Conservation (phyloP, 192 early-diverging fungal species). For the Backusella luteola region DNA sequence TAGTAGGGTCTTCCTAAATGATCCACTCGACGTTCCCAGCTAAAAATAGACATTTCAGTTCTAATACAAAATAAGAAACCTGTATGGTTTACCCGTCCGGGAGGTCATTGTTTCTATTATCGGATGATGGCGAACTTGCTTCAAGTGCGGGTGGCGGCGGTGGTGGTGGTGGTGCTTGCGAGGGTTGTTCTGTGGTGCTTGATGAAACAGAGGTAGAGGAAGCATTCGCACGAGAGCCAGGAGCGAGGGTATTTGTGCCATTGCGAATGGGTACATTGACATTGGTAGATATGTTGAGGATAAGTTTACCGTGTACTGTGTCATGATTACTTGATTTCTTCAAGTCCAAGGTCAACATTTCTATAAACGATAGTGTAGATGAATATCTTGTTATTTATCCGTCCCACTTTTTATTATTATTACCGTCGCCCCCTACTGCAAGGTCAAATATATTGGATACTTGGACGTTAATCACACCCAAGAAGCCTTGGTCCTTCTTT, state of each 20-base stretch:
- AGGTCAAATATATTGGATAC: slow-evolving; percentile 83
- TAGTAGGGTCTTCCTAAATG: slow-evolving; percentile 93
- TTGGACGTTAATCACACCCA: slow-evolving; percentile 87
- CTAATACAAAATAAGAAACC: slow-evolving; percentile 52
- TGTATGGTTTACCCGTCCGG: slow-evolving; percentile 10
- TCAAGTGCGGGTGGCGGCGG: slow-evolving; percentile 17
- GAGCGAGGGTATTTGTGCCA: slow-evolving; percentile 12
- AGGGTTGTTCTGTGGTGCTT: neutral
- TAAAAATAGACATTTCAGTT: slow-evolving; percentile 56
- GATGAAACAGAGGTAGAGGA: neutral
- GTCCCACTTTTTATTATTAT: neutral
- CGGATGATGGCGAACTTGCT: neutral
- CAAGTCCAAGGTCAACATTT: slow-evolving; percentile 89
- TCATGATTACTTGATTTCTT: slow-evolving; percentile 84
- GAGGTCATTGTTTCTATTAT: slow-evolving; percentile 17
- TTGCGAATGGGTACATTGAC: slow-evolving; percentile 41
- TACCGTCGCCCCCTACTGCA: slow-evolving; percentile 57
- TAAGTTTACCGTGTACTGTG: slow-evolving; percentile 83
- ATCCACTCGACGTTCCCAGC: slow-evolving; percentile 94
- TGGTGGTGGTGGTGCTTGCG: neutral
- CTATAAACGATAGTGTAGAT: slow-evolving; percentile 29
- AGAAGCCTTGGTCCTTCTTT: slow-evolving; percentile 85
- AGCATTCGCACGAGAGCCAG: neutral
- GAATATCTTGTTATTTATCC: no score
- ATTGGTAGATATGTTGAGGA: slow-evolving; percentile 69